Evolutionary conservation across 2,329 filamentous ascomycete genomes (phyloP), one percentile per base, ranked within the genome.

Genomic region (Sclerotinia minor): DNA sequence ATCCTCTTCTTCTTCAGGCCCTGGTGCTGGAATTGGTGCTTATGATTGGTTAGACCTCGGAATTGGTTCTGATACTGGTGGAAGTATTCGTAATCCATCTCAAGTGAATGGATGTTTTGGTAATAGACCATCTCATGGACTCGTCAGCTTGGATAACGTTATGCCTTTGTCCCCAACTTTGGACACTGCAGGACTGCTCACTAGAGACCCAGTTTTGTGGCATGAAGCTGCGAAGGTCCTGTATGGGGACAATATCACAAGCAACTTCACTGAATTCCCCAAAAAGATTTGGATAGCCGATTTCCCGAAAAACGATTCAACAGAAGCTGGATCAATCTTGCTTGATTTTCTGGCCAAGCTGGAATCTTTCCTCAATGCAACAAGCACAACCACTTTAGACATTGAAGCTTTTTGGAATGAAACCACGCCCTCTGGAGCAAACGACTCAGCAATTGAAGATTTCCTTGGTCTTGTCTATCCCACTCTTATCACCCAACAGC

Each of bases 11-110:
- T 85, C 80, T 6, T 77, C 79, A 2, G 81, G 81, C 0, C 78
- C 78, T 29, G 82, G 80, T 49, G 80, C 81, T 29, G 81, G 78
- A 19, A 78, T 79, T 47, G 81, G 76, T 29, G 77, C 79, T 3
- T 84, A 84, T 67, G 69, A 76, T 0, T 84, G 81, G 82, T 75
- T 85, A 3, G 83, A 85, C 66, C 72, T 85, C 47, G 79, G 81
- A 0, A 73, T 85, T 5, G 83, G 83, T 4, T 81, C 79, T 44
- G 82, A 84, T 67, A 84, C 59, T 29, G 82, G 82, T 49, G 82
- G 84, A 54, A 80, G 80, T 35, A 81, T 85, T 50, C 80, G 84
- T 24, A 78, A 78, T 7, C 83, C 84, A 0, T 76, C 80, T 0
- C 77, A 81, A 63, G 79, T 81, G 0, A 81, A 85, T 71, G 83